Evolutionary conservation across 495 filamentous ascomycete genomes (phyloP).

Genomic region (Jackrogersella minutella): DNA sequence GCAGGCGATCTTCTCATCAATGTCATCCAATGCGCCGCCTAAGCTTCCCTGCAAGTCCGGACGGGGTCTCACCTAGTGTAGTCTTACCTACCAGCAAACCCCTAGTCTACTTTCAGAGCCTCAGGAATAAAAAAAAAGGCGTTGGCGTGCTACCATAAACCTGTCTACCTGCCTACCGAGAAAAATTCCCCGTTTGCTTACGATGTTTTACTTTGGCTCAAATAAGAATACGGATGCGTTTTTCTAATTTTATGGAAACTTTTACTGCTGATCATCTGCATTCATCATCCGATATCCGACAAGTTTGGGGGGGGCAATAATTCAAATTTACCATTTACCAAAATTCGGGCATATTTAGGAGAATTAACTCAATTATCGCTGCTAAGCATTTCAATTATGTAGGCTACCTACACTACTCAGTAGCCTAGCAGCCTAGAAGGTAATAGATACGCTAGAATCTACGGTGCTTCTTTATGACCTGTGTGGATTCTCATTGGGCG

Average conservation of each 20-base stretch:
- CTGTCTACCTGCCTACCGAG: background rate
- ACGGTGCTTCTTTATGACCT: slow-evolving; percentile 1
- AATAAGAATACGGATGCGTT: slow-evolving; percentile 13
- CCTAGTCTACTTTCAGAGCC: slow-evolving; percentile 35
- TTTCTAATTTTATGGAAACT: slow-evolving; percentile 6
- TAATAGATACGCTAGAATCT: too few species aligned
- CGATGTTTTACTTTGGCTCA: slow-evolving; percentile 18
- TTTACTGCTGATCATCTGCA: slow-evolving; percentile 28
- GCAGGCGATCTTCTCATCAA: slow-evolving; percentile 25
- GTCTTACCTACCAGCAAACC: slow-evolving; percentile 23
- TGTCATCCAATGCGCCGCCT: slow-evolving; percentile 9
- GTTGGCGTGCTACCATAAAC: slow-evolving; percentile 4
- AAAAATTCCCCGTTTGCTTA: slow-evolving; percentile 7
- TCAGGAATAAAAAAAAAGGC: slow-evolving; percentile 14
- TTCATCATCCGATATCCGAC: slow-evolving; percentile 31
- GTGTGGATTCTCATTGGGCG: slow-evolving; percentile 26
- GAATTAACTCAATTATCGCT: background rate
- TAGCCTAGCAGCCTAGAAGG: too few species aligned
- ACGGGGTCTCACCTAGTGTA: slow-evolving; percentile 7
- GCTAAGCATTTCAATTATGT: too few species aligned
- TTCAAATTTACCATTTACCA: slow-evolving; percentile 15
- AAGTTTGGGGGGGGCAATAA: slow-evolving; percentile 24
- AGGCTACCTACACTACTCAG: too few species aligned
- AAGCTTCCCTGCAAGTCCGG: slow-evolving; percentile 18
- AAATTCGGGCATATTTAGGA: background rate